Conservation (phyloP, 2,329 filamentous ascomycete genomes). For the Colletotrichum viniferum region DNA sequence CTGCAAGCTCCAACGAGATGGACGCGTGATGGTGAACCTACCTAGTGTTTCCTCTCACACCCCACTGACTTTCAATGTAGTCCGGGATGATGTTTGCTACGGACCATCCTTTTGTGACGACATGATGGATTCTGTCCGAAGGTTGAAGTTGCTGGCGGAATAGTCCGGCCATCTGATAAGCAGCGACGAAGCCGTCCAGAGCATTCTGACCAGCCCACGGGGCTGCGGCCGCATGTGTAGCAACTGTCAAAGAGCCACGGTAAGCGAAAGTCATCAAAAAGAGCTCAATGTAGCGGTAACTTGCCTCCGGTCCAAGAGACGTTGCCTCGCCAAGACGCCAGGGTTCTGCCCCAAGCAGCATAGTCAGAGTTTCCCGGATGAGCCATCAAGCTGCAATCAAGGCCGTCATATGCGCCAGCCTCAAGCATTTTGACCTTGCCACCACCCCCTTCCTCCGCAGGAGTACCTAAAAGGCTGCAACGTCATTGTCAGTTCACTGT, state of each 20-base stretch:
- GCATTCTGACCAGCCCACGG: neutral
- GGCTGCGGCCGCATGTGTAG: neutral
- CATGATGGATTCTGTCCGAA: constrained; percentile 25
- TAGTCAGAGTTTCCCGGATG: constrained; percentile 1
- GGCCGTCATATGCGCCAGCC: constrained; percentile 46
- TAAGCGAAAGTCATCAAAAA: fast-evolving
- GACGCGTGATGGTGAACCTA: neutral
- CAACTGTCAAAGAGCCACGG: fast-evolving
- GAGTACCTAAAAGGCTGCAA: constrained; percentile 23
- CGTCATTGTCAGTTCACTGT: fast-evolving
- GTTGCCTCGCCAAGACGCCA: neutral
- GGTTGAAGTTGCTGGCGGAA: constrained; percentile 26
- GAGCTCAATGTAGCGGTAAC: fast-evolving
- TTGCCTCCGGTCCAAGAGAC: neutral
- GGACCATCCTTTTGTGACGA: constrained; percentile 16
- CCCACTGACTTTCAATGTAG: constrained; percentile 12
- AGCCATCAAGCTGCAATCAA: constrained; percentile 17
- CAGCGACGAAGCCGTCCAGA: neutral
- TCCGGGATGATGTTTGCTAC: neutral
- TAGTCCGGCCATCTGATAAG: constrained; percentile 4
- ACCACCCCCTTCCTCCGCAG: constrained; percentile 30
- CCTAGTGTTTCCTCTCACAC: constrained; percentile 6
- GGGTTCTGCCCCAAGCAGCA: constrained; percentile 6
- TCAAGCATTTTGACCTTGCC: constrained; percentile 53
- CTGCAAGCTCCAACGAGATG: neutral